Evolutionary conservation across 306 rosid genomes (phyloP).

Genomic region (Delonix regia): DNA sequence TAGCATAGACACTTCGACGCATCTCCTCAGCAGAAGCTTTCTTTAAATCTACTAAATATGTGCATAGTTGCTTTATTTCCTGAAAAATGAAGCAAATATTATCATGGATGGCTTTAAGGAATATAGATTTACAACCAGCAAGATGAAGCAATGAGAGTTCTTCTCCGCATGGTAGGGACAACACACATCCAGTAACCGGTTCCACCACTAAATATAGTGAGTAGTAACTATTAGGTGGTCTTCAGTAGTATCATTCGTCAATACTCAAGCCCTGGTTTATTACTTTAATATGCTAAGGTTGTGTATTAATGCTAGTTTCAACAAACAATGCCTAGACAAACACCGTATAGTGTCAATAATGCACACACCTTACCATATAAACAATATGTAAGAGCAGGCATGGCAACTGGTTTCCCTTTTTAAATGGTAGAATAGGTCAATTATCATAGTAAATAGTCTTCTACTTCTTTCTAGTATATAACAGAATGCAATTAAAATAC

Average conservation of each 20-base stretch:
- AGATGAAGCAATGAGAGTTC: conserved; percentile 18
- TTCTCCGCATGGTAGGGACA: not conserved
- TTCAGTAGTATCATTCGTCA: not conserved
- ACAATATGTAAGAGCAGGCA: not conserved
- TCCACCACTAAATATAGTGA: conserved; percentile 1
- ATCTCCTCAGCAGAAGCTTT: conserved; percentile 95
- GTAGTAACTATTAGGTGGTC: not conserved
- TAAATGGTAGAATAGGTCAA: no score
- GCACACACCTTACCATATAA: not conserved
- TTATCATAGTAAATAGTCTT: not conserved
- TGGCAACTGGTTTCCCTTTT: conserved; percentile 6
- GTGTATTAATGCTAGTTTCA: conserved; percentile 3
- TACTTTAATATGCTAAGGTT: conserved; percentile 10
- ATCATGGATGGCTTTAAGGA: conserved; percentile 1
- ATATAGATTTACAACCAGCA: not conserved
- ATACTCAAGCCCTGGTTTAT: not conserved
- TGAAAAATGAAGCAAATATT: conserved; percentile 32
- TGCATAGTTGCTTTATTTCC: conserved; percentile 91
- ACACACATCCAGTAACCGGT: conserved; percentile 6
- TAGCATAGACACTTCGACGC: conserved; percentile 98
- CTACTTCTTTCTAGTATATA: not conserved
- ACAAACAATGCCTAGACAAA: conserved; percentile 5
- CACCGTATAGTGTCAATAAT: not conserved
- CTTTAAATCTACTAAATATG: conserved; percentile 81
- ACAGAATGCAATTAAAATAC: conserved; percentile 9